A percentile compares a stretch with the other conserved stretches of the same genome.
Evolutionary conservation across 2,329 filamentous ascomycete genomes (phyloP).

Genomic region (Paecilomyces sp.): DNA sequence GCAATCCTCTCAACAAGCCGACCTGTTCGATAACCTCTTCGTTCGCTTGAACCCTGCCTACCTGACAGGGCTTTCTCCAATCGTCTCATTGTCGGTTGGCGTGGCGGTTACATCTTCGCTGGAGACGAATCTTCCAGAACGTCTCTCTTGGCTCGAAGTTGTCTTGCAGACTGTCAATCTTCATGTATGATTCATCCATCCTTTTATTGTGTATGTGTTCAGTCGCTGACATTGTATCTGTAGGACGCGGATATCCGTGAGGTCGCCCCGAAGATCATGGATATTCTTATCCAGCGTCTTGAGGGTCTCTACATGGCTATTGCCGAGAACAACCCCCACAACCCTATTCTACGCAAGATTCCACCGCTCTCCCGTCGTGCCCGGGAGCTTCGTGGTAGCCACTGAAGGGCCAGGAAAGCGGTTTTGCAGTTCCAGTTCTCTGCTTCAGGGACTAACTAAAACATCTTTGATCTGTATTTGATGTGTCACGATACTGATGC

Average conservation of each 20-base stretch:
- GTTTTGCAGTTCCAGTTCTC: background rate
- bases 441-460: background rate
- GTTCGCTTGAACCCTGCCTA: slow-evolving; percentile 51
- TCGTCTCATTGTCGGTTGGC: slow-evolving; percentile 54
- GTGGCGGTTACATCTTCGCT: slow-evolving; percentile 55
- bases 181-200: slow-evolving; percentile 33
- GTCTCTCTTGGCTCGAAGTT: slow-evolving; percentile 53
- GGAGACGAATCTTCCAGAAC: slow-evolving; percentile 45
- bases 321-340: slow-evolving; percentile 45
- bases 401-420: background rate
- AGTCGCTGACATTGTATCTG: slow-evolving; percentile 4
- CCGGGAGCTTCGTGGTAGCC: slow-evolving; percentile 24
- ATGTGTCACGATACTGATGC: background rate
- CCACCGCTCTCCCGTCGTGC: slow-evolving; percentile 38
- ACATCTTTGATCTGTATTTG: background rate
- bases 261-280: slow-evolving; percentile 53
- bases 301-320: slow-evolving; percentile 51
- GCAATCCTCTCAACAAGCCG: slow-evolving; percentile 51
- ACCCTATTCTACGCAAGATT: slow-evolving; percentile 47
- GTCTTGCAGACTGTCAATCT: slow-evolving; percentile 50
- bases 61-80: slow-evolving; percentile 47
- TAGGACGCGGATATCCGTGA: slow-evolving; percentile 50
- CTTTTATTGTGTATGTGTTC: background rate
- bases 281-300: slow-evolving; percentile 51
- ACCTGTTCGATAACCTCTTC: slow-evolving; percentile 58